Evolutionary conservation across 148 eudicot genomes (phyloP).

Genomic region (Arctostaphylos glauca): DNA sequence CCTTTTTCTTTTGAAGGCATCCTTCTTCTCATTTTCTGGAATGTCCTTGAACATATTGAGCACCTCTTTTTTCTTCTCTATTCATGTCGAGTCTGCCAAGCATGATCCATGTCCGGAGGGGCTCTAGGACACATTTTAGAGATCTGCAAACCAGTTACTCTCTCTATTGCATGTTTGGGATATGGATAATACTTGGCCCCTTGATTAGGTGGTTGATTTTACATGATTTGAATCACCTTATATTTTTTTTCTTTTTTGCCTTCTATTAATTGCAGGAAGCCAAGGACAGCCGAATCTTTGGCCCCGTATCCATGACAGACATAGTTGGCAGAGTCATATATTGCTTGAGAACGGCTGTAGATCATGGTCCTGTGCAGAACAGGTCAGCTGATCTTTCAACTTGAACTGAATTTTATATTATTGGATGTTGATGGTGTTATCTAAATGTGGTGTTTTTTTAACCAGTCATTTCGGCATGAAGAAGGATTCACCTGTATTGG

Average conservation of each 20-base stretch:
- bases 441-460: background rate
- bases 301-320: constrained; percentile 69
- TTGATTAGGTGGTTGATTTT: background rate
- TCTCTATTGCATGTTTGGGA: background rate
- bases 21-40: background rate
- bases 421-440: background rate
- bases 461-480: constrained; percentile 39
- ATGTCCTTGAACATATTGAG: background rate
- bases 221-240: background rate
- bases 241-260: background rate
- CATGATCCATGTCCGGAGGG: background rate
- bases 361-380: constrained; percentile 91
- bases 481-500: constrained; percentile 66
- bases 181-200: background rate
- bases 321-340: constrained; percentile 86
- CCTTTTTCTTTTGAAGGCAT: background rate
- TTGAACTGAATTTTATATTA: background rate
- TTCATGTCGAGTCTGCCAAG: background rate
- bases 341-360: constrained; percentile 74
- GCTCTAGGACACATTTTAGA: too few species aligned
- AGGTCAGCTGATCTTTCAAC: constrained; percentile 46
- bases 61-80: background rate
- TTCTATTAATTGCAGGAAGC: constrained; percentile 59
- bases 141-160: background rate
- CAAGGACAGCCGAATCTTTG: constrained; percentile 77